A percentile compares a stretch with the other conserved stretches of the same genome.
Conservation (phyloP, 805 yeast genomes). For the Komagataella ulmi region DNA sequence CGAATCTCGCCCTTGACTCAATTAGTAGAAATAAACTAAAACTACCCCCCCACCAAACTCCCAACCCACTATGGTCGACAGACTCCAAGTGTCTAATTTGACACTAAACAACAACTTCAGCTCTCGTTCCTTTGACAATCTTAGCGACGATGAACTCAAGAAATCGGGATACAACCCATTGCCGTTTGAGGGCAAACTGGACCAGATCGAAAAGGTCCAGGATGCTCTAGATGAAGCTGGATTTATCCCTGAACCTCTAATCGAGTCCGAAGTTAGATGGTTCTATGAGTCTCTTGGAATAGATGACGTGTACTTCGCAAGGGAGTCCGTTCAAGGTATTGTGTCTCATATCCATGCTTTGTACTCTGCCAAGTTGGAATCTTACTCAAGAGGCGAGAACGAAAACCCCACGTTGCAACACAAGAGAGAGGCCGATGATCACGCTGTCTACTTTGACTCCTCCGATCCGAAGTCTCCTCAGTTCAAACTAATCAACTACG, state of each 20-base stretch:
- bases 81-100: background rate
- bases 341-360: conserved; percentile 78
- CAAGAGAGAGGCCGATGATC: conserved; percentile 68
- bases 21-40: background rate
- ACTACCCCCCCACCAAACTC: background rate
- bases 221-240: conserved; percentile 74
- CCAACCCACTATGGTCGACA: background rate
- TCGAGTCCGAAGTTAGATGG: conserved; percentile 82
- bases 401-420: conserved; percentile 56
- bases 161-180: conserved; percentile 55
- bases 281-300: conserved; percentile 81
- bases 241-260: conserved; percentile 75
- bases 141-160: conserved; percentile 15
- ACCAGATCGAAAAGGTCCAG: conserved; percentile 70
- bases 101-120: conserved; percentile 23
- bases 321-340: conserved; percentile 69
- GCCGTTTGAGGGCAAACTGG: conserved; percentile 68
- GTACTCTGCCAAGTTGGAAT: conserved; percentile 87
- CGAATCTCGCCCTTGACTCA: background rate
- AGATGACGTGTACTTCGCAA: conserved; percentile 84
- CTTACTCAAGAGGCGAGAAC: conserved; percentile 49
- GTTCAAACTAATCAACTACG: conserved; percentile 36
- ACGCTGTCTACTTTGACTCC: conserved; percentile 85
- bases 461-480: conserved; percentile 33
- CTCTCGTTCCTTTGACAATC: conserved; percentile 18